Base-by-base conservation (phyloP, 2,329 filamentous ascomycete genomes). In the Colletotrichum caudatum region DNA sequence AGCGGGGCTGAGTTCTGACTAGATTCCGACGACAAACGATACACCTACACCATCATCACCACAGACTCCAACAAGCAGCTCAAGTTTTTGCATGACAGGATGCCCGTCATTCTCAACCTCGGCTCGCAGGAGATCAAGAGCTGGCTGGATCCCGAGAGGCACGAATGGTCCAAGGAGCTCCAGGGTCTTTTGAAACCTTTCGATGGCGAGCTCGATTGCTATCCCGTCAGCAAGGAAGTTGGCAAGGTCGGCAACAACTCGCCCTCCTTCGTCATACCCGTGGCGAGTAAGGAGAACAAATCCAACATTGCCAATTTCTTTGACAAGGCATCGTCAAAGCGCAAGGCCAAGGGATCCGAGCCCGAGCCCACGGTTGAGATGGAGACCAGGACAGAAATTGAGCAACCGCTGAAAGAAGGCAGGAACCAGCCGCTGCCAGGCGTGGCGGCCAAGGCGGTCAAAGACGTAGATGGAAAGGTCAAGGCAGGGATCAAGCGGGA, bases 221-320 rank as follows among this genome's bases (percentile, higher is more conserved):
- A 97, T 78, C 91, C 92, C 0, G 96, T 99, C 2, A 90, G 87
- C 76, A 93, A 94, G 79, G 95, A 96, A 5, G 95, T 98, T 0
- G 95, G 95, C 0, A 98, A 97, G 82, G 95, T 97, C 0, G 95
- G 95, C 7, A 97, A 97, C 76, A 93, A 97, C 80, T 97, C 93
- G 26, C 90, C 94, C 0, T 88, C 87, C 0, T 97, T 98, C 77
- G 87, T 98, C 56, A 84, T 97, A 1, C 95, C 95, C 0, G 83
- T 98, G 44, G 88, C 93, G 76, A 97, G 93, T 81, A 91, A 90
- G 74, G 93, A 95, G 77, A 98, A 98, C 80, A 98, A 97, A 83
- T 90, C 88, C 61, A 98, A 96, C 75, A 98, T 98, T 80, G 93
- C 93, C 57, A 97, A 97, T 77, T 98, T 97, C 84, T 98, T 84